Evolutionary conservation across 2,329 filamentous ascomycete genomes (phyloP).

Genomic region (Gyromitra esculenta): DNA sequence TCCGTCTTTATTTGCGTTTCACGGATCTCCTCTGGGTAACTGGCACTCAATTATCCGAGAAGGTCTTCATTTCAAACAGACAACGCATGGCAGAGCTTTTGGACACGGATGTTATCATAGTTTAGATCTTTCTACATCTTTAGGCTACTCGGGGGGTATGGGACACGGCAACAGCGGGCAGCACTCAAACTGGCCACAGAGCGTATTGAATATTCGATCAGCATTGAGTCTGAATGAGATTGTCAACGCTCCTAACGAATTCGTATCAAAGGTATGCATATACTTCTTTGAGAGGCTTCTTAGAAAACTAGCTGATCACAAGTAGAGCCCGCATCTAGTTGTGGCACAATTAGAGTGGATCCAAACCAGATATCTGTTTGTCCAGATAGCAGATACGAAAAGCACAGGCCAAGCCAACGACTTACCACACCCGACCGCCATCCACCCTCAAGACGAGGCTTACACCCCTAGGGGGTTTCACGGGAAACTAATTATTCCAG

Average conservation of each 20-base stretch:
- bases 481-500: conserved; percentile 59
- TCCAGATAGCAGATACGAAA: conserved; percentile 60
- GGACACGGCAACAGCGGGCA: not conserved
- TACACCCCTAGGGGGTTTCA: conserved; percentile 60
- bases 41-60: conserved; percentile 91
- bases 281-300: not conserved
- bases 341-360: conserved; percentile 84
- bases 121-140: conserved; percentile 67
- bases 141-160: conserved; percentile 62
- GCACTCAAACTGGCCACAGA: conserved; percentile 71
- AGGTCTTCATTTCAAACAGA: conserved; percentile 76
- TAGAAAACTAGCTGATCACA: conserved; percentile 18
- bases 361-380: conserved; percentile 85
- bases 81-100: conserved; percentile 72
- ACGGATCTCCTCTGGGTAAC: conserved; percentile 78
- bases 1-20: conserved; percentile 85
- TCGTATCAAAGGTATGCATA: conserved; percentile 61
- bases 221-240: conserved; percentile 85
- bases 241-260: conserved; percentile 75
- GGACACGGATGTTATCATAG: conserved; percentile 88
- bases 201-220: conserved; percentile 68
- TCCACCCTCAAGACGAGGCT: conserved; percentile 60
- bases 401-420: not conserved
- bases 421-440: conserved; percentile 23
- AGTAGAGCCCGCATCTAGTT: conserved; percentile 71